Evolutionary conservation across 208 protist genomes (phyloP), one percentile per base, ranked within the genome.

Genomic region (Leishmania guyanensis): DNA sequence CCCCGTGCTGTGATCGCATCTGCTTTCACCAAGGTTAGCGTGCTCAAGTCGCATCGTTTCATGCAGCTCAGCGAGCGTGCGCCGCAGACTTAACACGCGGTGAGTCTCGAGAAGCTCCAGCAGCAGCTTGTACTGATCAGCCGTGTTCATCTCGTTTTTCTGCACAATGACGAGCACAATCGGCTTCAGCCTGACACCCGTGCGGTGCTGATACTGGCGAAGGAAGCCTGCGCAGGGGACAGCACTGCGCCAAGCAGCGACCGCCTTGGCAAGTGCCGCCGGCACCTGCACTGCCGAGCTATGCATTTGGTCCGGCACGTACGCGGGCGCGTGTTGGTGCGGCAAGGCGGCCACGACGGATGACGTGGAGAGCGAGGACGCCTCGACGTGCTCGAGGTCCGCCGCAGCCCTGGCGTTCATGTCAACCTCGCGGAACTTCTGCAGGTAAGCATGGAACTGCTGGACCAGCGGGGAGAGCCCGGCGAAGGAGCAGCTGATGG

Each of bases 401-500:
- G 50, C 74, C 29, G 73, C 71, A 36, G 33, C 73, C 16, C 39
- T 46, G 33, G 65, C 43, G 22, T 36, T 77, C 75, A 58, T 74
- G 53, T 88, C 54, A 14, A 87, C 73, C 0, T 48, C n/a, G 9
- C 75, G 82, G 73, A 91, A 92, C 75, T 75, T 71, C 0, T 78
- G 68, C 58, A 98, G 20, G 51, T 97, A 98, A n/a, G 73, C 33
- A 75, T 99, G 98, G 80, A 99, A 94, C 17, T 91, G 75, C 43
- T 79, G 88, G 29, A 98, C 92, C 2, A 93, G 91, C 51, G 90
- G 90, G 17, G 95, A 93, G 20, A 99, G 81, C 5, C 90, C 89
- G 2, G 91, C 95, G 80, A 99, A 99, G 75, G 95, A 95, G 80
- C 94, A 97, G 75, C 97, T 98, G 75, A 99, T 98, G 16, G 97